Evolutionary conservation across 139 green algal species (phyloP).

Genomic region (Micractinium conductrix): DNA sequence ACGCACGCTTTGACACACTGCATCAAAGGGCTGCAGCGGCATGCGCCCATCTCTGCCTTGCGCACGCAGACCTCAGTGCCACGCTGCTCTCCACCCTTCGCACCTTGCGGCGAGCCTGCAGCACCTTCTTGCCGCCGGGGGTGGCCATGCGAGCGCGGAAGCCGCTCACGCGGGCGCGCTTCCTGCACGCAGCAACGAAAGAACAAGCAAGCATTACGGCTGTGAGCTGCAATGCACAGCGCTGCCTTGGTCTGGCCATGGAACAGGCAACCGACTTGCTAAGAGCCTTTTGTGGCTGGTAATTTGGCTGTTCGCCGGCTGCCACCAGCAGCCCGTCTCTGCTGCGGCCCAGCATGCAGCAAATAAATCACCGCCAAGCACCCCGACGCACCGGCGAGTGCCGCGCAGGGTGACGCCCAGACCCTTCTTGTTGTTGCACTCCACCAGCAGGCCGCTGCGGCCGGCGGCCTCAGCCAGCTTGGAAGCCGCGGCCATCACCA

Average conservation of each 20-base stretch:
- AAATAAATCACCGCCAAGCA: too few species aligned
- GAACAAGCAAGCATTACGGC: too few species aligned
- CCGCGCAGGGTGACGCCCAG: constrained; percentile 70
- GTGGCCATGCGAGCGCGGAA: constrained; percentile 74
- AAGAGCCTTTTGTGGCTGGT: too few species aligned
- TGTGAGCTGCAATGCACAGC: too few species aligned
- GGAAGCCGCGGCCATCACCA: constrained; percentile 29
- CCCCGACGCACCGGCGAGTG: constrained; percentile 63
- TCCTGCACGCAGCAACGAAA: too few species aligned
- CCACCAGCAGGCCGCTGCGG: constrained; percentile 65
- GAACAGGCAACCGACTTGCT: too few species aligned
- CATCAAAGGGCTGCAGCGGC: too few species aligned
- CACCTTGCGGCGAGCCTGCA: constrained; percentile 62
- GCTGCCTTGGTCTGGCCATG: too few species aligned
- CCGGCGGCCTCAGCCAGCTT: constrained; percentile 6
- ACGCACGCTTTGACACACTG: too few species aligned
- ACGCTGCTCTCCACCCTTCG: background rate
- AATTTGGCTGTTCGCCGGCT: too few species aligned
- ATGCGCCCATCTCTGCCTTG: too few species aligned
- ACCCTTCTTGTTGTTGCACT: constrained; percentile 74
- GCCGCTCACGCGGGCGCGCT: constrained; percentile 71
- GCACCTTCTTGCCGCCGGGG: constrained; percentile 65
- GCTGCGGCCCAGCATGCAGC: background rate
- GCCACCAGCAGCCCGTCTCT: too few species aligned
- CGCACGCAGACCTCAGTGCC: background rate